Evolutionary conservation across 768 basidiomycete species (phyloP).

Genomic region (Candolleomyces efflorescens): DNA sequence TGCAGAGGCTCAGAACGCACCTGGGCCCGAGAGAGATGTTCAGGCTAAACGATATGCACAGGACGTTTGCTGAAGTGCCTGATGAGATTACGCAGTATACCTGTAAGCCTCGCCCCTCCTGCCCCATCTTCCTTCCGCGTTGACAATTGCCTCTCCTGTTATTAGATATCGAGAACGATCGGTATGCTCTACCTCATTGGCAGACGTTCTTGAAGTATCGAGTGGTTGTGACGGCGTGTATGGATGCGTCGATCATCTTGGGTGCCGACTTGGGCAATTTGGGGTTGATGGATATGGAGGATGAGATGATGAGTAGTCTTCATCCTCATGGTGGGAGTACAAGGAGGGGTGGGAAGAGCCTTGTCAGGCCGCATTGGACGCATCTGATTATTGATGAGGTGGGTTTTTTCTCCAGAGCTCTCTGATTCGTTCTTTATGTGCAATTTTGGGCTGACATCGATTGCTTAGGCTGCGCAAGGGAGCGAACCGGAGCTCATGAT

Average conservation of each 20-base stretch:
- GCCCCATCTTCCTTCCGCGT: neutral
- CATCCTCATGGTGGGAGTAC: constrained; percentile 42
- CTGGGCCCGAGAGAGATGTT: constrained; percentile 42
- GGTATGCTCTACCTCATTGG: constrained; percentile 43
- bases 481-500: constrained; percentile 48
- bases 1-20: constrained; percentile 31
- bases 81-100: constrained; percentile 41
- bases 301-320: constrained; percentile 28
- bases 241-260: constrained; percentile 42
- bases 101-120: constrained; percentile 27
- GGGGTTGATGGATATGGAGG: constrained; percentile 35
- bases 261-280: constrained; percentile 42
- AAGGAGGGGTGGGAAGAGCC: constrained; percentile 7
- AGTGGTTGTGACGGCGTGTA: constrained; percentile 43
- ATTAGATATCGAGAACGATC: constrained; percentile 42
- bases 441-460: neutral
- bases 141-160: neutral
- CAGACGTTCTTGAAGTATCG: constrained; percentile 41
- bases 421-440: too few species aligned
- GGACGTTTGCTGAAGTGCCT: constrained; percentile 49
- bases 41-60: constrained; percentile 42
- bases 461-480: constrained; percentile 44
- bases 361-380: constrained; percentile 43
- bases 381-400: constrained; percentile 52
- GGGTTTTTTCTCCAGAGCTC: too few species aligned